phyloP scores from a whole-genome alignment of 345 rosid species.

The Hypericum perforatum region DNA sequence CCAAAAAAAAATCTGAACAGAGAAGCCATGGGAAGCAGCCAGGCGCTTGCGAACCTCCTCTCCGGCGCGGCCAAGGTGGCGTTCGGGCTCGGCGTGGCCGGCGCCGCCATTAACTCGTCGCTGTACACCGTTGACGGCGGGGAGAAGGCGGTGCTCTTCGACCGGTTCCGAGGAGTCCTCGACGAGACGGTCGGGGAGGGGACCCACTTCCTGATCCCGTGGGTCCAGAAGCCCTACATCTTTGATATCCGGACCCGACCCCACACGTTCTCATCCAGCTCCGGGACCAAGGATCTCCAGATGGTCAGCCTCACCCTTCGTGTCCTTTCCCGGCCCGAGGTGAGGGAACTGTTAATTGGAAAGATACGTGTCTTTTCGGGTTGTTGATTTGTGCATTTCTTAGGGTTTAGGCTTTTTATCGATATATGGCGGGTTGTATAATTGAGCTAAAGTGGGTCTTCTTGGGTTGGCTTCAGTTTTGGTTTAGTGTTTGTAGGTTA shows the following conservation, averaged over 20 bases:
- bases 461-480: no score
- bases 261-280: conserved; percentile 87
- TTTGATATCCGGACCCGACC: conserved; percentile 85
- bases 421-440: no score
- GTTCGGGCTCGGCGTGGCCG: conserved; percentile 69
- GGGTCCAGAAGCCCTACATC: conserved; percentile 80
- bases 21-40: conserved; percentile 59
- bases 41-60: conserved; percentile 66
- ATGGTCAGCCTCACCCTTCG: conserved; percentile 98
- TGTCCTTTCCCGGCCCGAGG: conserved; percentile 91
- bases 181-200: conserved; percentile 81
- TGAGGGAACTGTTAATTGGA: conserved; percentile 6
- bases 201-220: conserved; percentile 81
- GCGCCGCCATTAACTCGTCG: conserved; percentile 51
- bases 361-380: neutral
- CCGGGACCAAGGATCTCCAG: conserved; percentile 98
- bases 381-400: neutral
- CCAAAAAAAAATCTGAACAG: no score
- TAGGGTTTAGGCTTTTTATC: no score
- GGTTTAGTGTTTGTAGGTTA: no score
- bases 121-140: conserved; percentile 98
- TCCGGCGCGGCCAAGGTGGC: conserved; percentile 65
- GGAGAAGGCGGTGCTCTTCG: conserved; percentile 87
- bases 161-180: conserved; percentile 80
- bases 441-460: no score